Base-by-base conservation (phyloP, 768 basidiomycete genomes). In the Cyathus striatus region DNA sequence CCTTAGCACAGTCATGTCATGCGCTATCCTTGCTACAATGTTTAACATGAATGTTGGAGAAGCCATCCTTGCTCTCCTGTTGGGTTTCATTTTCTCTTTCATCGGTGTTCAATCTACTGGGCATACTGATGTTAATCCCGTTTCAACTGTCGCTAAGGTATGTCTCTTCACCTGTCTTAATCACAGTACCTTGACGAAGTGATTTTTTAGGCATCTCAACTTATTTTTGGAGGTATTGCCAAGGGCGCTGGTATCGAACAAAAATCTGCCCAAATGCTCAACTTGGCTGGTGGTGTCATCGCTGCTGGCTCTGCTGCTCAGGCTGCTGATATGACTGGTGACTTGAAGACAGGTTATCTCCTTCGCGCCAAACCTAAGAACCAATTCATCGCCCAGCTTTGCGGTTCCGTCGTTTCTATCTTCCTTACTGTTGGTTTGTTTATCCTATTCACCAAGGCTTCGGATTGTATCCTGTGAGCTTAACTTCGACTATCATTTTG, bases 271-370 rank as follows among this genome's bases (percentile, higher is more conserved):
- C 69, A 65, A 49, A 68, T 61, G 17, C 57, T 78, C 52, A 78
- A 78, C 53, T 56, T 79, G 58, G 53, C 70, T 34, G 76, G 72
- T 38, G 79, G 78, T 59, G 65, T 74, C 34, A 60, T 80, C 48
- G 67, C 78, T 21, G 76, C 67, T 38, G 76, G 76, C 24, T 71
- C 78, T 38, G 76, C 79, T 17, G 75, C 69, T 17, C 78, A 80
- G 52, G 69, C 78, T 18, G 53, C 71, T 23, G 83, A 84, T 55
- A 82, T 84, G 82, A 76, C 75, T 36, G 73, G 79, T 43, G 82
- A 84, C 56, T 57, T 83, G 51, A 82, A 83, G 63, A 79, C 83
- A n/a, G 78, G 79, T 47, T 81, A 81, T 56, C 76, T 84, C 45
- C 70, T 83, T 20, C 67, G 81, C 40, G 75, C 79, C 10, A 82